phyloP scores from a whole-genome alignment of 192 early-diverging fungal genomes.

The Coemansia brasiliensis region DNA sequence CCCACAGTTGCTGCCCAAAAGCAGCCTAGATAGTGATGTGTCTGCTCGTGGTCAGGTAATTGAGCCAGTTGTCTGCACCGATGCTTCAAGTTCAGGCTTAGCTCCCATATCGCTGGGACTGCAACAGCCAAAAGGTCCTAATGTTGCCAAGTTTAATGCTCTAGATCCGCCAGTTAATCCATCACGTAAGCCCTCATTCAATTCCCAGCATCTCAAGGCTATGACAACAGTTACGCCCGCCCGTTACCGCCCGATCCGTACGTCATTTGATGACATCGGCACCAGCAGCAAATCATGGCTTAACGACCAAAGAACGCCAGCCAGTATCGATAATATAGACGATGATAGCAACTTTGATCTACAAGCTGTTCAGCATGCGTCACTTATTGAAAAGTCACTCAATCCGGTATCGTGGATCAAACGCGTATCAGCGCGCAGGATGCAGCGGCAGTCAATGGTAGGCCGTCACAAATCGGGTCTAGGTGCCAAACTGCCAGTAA shows the following conservation, averaged over 20 bases:
- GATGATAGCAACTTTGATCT: not conserved
- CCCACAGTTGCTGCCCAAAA: not conserved
- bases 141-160: not conserved
- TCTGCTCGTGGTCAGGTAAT: not conserved
- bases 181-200: slow-evolving; percentile 2
- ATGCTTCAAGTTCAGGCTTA: too few species aligned
- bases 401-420: slow-evolving; percentile 48
- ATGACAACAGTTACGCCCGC: slow-evolving; percentile 11
- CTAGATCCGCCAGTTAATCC: not conserved
- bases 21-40: not conserved
- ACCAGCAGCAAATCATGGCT: slow-evolving; percentile 29
- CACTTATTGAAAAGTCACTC: slow-evolving; percentile 39
- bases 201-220: not conserved
- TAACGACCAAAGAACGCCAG: slow-evolving; percentile 17
- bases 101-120: too few species aligned
- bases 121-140: not conserved
- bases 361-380: slow-evolving; percentile 10
- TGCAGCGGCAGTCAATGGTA: slow-evolving; percentile 17
- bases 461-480: not conserved
- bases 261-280: slow-evolving; percentile 44
- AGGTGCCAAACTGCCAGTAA: slow-evolving; percentile 1
- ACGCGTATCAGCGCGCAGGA: slow-evolving; percentile 30
- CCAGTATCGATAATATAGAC: slow-evolving; percentile 5
- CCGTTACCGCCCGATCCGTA: slow-evolving; percentile 30
- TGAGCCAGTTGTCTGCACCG: not conserved